Percentiles rank a stretch among this genome's conserved stretches.
Evolutionary conservation across 371 early-diverging fungal species (phyloP).

Genomic region (Mucor indicus): DNA sequence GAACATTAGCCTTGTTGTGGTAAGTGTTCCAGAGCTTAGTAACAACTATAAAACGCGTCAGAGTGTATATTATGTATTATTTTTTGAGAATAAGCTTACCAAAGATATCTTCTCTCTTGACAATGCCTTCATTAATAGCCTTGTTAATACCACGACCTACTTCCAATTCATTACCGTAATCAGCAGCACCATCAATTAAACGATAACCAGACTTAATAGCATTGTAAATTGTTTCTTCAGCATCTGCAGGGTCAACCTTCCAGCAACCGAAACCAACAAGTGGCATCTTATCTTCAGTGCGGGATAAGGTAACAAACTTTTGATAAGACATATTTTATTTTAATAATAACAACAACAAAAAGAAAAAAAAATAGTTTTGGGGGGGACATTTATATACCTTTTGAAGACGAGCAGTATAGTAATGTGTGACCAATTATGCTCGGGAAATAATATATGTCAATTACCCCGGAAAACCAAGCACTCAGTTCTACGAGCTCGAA

Average conservation of each 20-base stretch:
- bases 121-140: constrained; percentile 51
- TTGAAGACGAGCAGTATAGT: too few relatives aligned
- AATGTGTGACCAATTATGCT: too few relatives aligned
- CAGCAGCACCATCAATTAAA: constrained; percentile 41
- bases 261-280: constrained; percentile 39
- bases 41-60: constrained; percentile 49
- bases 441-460: too few relatives aligned
- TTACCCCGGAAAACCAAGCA: too few relatives aligned
- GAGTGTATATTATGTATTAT: constrained; percentile 4
- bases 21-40: constrained; percentile 73
- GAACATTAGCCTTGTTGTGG: constrained; percentile 49
- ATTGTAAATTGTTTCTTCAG: constrained; percentile 44
- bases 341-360: too few relatives aligned
- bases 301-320: constrained; percentile 23
- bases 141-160: constrained; percentile 63
- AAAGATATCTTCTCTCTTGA: constrained; percentile 57
- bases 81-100: constrained; percentile 30
- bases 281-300: constrained; percentile 46
- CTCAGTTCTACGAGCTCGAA: too few relatives aligned
- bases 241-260: constrained; percentile 29
- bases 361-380: too few relatives aligned
- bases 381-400: too few relatives aligned
- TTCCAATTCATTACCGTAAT: constrained; percentile 66
- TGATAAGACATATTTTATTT: constrained; percentile 31
- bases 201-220: constrained; percentile 49